Evolutionary conservation across 192 early-diverging fungal species (phyloP).

Genomic region (Podila epigama): DNA sequence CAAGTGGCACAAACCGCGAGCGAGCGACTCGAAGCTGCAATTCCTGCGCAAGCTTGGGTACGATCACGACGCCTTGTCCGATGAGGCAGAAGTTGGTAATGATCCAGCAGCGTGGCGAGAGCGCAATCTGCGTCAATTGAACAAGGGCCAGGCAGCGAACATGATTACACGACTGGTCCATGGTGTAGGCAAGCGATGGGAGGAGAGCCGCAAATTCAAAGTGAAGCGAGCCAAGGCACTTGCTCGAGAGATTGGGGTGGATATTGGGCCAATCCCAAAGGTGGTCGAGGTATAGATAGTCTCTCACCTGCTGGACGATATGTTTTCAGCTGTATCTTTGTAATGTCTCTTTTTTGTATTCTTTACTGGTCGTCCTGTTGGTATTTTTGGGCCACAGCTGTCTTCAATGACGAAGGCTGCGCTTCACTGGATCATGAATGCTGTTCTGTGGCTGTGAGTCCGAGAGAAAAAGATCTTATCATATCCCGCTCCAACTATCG

Average conservation of each 20-base stretch:
- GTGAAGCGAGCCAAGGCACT: constrained; percentile 23
- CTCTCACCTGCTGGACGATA: too few relatives aligned
- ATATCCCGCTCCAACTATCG: too few relatives aligned
- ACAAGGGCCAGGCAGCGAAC: constrained; percentile 76
- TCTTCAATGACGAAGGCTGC: too few relatives aligned
- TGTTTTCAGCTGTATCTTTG: too few relatives aligned
- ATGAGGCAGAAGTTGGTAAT: neutral
- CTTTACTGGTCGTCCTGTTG: too few relatives aligned
- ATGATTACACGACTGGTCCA: constrained; percentile 64
- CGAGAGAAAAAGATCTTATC: too few relatives aligned
- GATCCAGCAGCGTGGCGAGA: neutral
- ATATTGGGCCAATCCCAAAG: constrained; percentile 39
- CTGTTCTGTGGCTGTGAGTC: too few relatives aligned
- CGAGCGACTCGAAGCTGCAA: constrained; percentile 57
- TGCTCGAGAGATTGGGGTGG: constrained; percentile 38
- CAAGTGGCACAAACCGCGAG: constrained; percentile 61
- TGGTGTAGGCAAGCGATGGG: constrained; percentile 62
- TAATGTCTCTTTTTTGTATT: too few relatives aligned
- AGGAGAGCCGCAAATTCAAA: constrained; percentile 25
- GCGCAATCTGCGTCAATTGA: constrained; percentile 18
- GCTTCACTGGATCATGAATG: too few relatives aligned
- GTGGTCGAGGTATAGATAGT: neutral
- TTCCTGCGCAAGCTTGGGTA: constrained; percentile 55
- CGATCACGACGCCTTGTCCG: constrained; percentile 17
- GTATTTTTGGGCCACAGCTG: too few relatives aligned